A percentile compares a stretch with the other conserved stretches of the same genome.
These are phyloP conservation scores for Venturia carpophila DNA, from an alignment of 2,329 filamentous ascomycete genomes.

Conservation along the genomic window DNA sequence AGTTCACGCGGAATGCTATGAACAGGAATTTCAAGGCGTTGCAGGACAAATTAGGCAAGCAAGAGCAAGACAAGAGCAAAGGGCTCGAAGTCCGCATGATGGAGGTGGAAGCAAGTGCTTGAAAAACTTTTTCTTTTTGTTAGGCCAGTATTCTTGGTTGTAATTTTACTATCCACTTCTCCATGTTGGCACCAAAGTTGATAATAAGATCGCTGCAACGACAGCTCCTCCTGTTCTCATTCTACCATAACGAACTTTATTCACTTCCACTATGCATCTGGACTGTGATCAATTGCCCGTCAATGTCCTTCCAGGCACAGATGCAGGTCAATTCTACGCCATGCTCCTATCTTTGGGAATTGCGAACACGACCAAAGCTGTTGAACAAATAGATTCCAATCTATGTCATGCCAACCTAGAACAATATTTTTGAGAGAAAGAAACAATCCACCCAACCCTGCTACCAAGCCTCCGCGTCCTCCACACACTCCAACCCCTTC, in stretches of 20 bases:
- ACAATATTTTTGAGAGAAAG: no score
- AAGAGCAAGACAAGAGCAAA: constrained; percentile 21
- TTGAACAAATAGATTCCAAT: background rate
- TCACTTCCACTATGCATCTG: no score
- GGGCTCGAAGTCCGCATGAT: background rate
- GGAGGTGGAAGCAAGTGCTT: background rate
- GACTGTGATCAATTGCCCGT: background rate
- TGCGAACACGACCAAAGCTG: background rate
- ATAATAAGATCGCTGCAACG: no score
- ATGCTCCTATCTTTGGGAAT: background rate
- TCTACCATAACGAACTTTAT: no score
- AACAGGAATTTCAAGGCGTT: constrained; percentile 48
- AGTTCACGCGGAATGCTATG: constrained; percentile 53
- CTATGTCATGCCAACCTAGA: no score
- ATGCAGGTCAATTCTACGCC: background rate
- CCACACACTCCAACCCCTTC: constrained; percentile 26
- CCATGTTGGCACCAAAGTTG: no score
- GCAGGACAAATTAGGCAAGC: constrained; percentile 38
- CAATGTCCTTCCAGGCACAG: background rate
- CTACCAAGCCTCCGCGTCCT: background rate
- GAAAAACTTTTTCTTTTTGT: background rate
- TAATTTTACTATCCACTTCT: background rate
- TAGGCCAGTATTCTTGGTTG: background rate
- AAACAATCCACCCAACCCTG: background rate
- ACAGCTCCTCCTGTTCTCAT: no score